A percentile compares a stretch with the other conserved stretches of the same genome.
Conservation (phyloP, 371 early-diverging fungal species). For the Mucor mucedo region DNA sequence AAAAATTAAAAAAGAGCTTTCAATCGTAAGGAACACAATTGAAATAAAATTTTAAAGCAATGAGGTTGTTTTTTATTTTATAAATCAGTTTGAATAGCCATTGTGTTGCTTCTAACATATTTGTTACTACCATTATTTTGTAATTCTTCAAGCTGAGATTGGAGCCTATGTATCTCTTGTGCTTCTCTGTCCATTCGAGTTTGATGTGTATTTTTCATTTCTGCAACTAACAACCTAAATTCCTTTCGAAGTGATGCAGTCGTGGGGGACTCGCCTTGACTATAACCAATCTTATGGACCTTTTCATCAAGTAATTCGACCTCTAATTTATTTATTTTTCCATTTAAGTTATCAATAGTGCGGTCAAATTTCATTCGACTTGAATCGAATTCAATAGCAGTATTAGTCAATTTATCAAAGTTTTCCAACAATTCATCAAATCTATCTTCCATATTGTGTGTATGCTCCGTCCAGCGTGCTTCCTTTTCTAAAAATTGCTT, state of each 20-base stretch:
- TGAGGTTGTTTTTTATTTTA: conserved; percentile 47
- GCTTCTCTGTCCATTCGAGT: conserved; percentile 54
- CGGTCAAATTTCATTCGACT: conserved; percentile 52
- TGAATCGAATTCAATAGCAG: conserved; percentile 58
- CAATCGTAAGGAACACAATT: conserved; percentile 76
- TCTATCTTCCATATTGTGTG: conserved; percentile 40
- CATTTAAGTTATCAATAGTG: conserved; percentile 36
- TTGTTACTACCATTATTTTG: conserved; percentile 7
- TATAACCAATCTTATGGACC: conserved; percentile 37
- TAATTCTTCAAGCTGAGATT: conserved; percentile 47
- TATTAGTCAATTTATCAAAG: conserved; percentile 55
- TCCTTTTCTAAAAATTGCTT: conserved; percentile 34
- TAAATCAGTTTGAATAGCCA: conserved; percentile 17
- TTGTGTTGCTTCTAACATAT: conserved; percentile 2
- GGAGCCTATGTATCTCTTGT: conserved; percentile 53
- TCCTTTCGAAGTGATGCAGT: conserved; percentile 64
- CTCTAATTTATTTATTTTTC: conserved; percentile 39
- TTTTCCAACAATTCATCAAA: conserved; percentile 55
- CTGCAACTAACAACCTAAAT: conserved; percentile 59
- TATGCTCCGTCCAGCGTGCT: conserved; percentile 37
- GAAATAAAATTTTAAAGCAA: conserved; percentile 50
- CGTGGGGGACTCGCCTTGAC: conserved; percentile 26
- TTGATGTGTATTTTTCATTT: conserved; percentile 60
- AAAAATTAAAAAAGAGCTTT: conserved; percentile 77
- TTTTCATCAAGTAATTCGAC: conserved; percentile 46